Base-by-base conservation (phyloP, 2,329 filamentous ascomycete genomes). In the Verticillium klebahnii region DNA sequence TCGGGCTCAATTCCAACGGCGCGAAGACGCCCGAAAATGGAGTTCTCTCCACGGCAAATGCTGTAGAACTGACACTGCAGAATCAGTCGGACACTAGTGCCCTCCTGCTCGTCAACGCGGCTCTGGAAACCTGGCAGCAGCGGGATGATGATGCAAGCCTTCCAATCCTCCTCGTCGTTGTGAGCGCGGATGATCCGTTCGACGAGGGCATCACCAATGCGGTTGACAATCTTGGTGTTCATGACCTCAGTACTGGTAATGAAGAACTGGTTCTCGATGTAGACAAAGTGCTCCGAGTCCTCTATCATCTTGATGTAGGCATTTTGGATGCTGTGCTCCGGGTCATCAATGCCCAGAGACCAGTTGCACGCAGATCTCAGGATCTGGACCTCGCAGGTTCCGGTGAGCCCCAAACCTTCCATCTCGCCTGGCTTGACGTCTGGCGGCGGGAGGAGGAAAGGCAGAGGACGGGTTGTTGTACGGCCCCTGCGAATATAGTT, bases 211-310 rank as follows among this genome's bases (percentile, higher is more conserved):
- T 98, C 94, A 58, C 94, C 94, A 67, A 99, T 97, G 67, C 89
- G 88, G 74, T 99, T 99, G 73, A 92, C 85, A 65, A 99, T 95
- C 72, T 89, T 92, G 14, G 90, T 91, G 59, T 90, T 91, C 68
- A 97, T 88, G 5, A 93, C 93, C 70, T 95, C 90, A 58, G 91
- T 95, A 67, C 92, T 96, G 39, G 92, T 96, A 74, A 99, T 91
- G 79, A 96, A 99, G 77, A 98, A 99, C 72, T 99, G 95, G 72
- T 99, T 99, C 74, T 99, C 95, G 67, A 98, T 97, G 75, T 99
- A 98, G 59, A 98, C 92, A 70, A 97, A 97, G 74, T 98, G 95
- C 57, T 99, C 92, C 1, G 93, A 97, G 66, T 94, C 90, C 67
- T 95, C 89, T 68, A 99, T 99, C 80, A 96, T 87, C 73, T 96